These are phyloP conservation scores for Ascosphaera apis DNA, from an alignment of 2,329 filamentous ascomycete genomes.

Conservation along the genomic window DNA sequence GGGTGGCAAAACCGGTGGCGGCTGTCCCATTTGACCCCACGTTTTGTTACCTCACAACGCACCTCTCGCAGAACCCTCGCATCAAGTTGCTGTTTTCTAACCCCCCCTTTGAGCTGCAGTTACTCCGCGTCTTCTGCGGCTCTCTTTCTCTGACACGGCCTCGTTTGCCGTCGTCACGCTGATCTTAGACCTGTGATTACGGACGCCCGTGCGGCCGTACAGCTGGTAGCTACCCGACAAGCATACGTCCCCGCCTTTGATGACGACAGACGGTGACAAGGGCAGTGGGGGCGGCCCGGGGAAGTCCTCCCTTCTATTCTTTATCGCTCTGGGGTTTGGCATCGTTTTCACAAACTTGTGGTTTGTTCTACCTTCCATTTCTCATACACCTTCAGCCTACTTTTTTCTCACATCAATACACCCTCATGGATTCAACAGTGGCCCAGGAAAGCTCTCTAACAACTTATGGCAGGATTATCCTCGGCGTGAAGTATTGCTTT, in stretches of 20 bases:
- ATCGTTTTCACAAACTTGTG: conserved; percentile 98
- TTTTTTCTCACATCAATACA: conserved; percentile 8
- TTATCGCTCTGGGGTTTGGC: conserved; percentile 86
- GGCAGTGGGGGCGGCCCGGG: conserved; percentile 27
- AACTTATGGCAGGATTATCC: conserved; percentile 65
- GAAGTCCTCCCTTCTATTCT: conserved; percentile 63
- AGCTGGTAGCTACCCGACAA: not conserved
- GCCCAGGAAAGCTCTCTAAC: not conserved
- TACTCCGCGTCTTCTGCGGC: not conserved
- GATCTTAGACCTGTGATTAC: not conserved
- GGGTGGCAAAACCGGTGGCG: no score
- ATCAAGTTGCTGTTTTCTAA: no score
- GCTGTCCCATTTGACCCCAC: no score
- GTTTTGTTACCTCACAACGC: no score
- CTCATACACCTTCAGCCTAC: conserved; percentile 2
- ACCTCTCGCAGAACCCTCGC: no score
- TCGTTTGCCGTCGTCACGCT: not conserved
- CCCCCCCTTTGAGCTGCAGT: no score
- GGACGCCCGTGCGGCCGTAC: not conserved
- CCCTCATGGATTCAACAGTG: not conserved
- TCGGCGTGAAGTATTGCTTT: conserved; percentile 98
- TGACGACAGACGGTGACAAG: conserved; percentile 4
- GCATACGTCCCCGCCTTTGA: not conserved
- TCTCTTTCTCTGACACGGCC: not conserved
- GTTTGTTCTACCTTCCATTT: conserved; percentile 32